Base-by-base conservation (phyloP, 768 basidiomycete genomes). In the Clathrus columnatus region DNA sequence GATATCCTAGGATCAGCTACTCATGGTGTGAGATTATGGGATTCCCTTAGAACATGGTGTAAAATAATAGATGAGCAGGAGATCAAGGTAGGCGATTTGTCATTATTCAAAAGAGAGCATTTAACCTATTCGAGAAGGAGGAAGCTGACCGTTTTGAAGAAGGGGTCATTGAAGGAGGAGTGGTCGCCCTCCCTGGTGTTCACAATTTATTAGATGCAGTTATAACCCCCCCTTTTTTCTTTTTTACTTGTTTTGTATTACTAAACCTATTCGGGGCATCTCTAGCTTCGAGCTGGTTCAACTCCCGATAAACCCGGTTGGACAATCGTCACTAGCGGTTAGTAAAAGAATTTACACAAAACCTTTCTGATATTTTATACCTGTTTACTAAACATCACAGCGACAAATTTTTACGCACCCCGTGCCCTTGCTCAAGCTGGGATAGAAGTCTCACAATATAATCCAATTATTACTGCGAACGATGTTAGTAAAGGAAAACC, bases 251-350 rank as follows among this genome's bases (percentile, higher is more conserved):
- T 0, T 24, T 48, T 53, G 8, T 24, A 11, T n/a, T 45, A 26
- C 27, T 14, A 8, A 10, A 14, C 14, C n/a, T n/a, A n/a, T n/a
- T n/a, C n/a, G n/a, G n/a, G n/a, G n/a, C 17, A 23, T 26, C 36
- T 17, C 20, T 29, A 48, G 55, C 23, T 57, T 11, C 51, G 50
- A 44, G 47, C 47, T 27, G 54, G 44, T 21, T 51, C 51, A n/a
- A 43, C 50, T 23, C 59, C 49, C 4, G 70, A 64, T 21, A 79
- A 79, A 17, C 84, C 87, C 18, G 74, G 74, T 42, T 94, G 89
- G 87, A 88, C 88, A 3, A 88, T 94, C 63, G 87, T 89, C 29
- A 92, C 91, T 5, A 90, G 87, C 44, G 82, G 89, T 84, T 63
- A 61, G 69, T 59, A 10, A 46, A 27, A 10, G 5, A 28, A 44